Evolutionary conservation across 108 stramenopile species (phyloP), one percentile per base, ranked within the genome.

Genomic region (Nitzschia sp.): DNA sequence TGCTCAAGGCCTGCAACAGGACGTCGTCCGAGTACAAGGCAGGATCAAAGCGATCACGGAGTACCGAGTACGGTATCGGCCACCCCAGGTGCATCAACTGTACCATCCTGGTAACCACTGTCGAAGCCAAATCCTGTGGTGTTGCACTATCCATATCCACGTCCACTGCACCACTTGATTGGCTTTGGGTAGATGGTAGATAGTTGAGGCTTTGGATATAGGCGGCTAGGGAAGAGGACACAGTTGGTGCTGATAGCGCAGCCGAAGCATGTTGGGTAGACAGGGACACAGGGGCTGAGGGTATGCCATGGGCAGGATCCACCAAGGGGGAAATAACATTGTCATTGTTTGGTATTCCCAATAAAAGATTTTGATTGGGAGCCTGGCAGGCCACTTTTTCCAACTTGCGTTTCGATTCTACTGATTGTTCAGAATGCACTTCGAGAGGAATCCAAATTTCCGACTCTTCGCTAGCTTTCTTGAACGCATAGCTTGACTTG

Each of bases 361-460:
- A 19, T 29, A 53, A 32, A 18, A 60, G 31, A 45, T 46, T 30
- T n/a, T 53, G 46, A n/a, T 72, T 42, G 19, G 51, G 63, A 8
- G 51, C 24, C 11, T 42, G 15, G 62, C 84, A 82, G 11, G 18
- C 19, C 6, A 82, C 65, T 31, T 63, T 67, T 11, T 66, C 51
- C 72, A 79, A 47, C 24, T 64, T 25, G 3, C 72, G 72, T 54
- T 76, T 71, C 31, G 59, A 68, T 25, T 76, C 65, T 15, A 51
- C 51, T 2, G 54, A 36, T 2, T 36, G 70, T 19, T 64, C 48
- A 8, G 67, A 83, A 53, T 86, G 76, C 3, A 92, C 81, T 23
- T 87, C 68, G 23, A 97, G 70, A 0, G 78, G 70, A 19, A 89
- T 70, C 96, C 96, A 97, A 38, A 82, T 82, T 77, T 97, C 96